Evolutionary conservation across 169 alveolate species (phyloP), one percentile per base, ranked within the genome.

Genomic region (Besnoitia besnoiti): DNA sequence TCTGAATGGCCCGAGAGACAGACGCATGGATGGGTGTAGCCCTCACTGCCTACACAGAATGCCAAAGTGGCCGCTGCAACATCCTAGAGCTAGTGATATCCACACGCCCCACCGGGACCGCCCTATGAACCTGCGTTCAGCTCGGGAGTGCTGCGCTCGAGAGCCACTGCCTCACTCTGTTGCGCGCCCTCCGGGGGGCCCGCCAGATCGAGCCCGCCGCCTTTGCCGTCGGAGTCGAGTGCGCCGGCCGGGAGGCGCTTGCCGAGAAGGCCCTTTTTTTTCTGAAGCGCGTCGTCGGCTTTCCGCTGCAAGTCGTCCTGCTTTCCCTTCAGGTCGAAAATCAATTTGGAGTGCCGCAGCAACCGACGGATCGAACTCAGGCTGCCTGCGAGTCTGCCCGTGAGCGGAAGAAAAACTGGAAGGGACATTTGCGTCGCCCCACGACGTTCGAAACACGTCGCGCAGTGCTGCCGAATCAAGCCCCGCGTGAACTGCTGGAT

Each of bases 401-500:
- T 37, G 35, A 77, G 87, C 37, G 87, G 87, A 2, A 77, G 87
- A 37, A 77, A 35, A 39, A 40, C 55, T 14, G 87, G 87, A 40
- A 77, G 87, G 35, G 37, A 77, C 10, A 77, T 77, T 37, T 37
- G 61, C 12, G 40, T 27, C 8, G 87, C 87, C 2, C 87, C 87
- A 27, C 87, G 50, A 37, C 87, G 87, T 55, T 77, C 44, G 55
- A 77, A 77, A 35, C 49, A 40, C 37, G 61, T 42, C 59, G 87
- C 87, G 87, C 87, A 77, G 59, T 77, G 87, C 59, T 77, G 61
- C 49, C 87, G 50, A 21, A 77, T 37, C 59, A 77, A 30, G 1
- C 87, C 59, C 39, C 87, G 87, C 10, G 35, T 77, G 47, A 77
- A 77, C 59, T 37, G 50, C 59, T 77, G 87, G 39, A 77, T 51